Percentiles rank a stretch among this genome's conserved stretches.
phyloP scores from a whole-genome alignment of 2,329 filamentous ascomycete genomes.

The Trichoderma guizhouense region DNA sequence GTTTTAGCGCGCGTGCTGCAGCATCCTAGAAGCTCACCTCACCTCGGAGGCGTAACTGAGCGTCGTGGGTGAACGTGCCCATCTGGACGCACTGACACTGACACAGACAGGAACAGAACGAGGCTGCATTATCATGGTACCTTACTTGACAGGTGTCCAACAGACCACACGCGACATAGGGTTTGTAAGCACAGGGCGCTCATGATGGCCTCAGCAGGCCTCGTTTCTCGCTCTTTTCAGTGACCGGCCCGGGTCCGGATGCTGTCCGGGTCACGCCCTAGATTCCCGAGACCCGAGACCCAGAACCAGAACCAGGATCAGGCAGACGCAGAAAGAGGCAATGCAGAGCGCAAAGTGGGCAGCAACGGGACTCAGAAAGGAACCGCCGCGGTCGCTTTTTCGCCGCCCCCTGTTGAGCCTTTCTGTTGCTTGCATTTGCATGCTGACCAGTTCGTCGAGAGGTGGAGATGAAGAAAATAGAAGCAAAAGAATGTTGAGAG shows the following conservation, averaged over 20 bases:
- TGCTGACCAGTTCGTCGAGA: neutral
- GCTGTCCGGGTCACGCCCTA: neutral
- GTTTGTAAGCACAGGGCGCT: neutral
- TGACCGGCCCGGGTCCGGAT: conserved; percentile 7
- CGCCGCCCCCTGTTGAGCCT: neutral
- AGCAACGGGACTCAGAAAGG: neutral
- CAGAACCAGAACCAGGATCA: too few species aligned
- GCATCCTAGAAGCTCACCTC: neutral
- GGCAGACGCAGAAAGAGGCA: neutral
- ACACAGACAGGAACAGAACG: neutral
- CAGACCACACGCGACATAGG: neutral
- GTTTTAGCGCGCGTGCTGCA: neutral
- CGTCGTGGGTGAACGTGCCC: neutral
- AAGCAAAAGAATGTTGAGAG: neutral
- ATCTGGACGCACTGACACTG: neutral
- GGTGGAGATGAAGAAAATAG: neutral
- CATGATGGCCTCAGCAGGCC: conserved; percentile 2
- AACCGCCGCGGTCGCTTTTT: neutral
- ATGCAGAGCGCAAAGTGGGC: neutral
- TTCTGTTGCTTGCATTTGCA: neutral
- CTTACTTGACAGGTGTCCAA: neutral
- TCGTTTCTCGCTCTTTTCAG: neutral
- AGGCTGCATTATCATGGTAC: neutral
- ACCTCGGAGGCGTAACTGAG: neutral
- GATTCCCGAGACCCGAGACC: neutral